Evolutionary conservation across 2,329 filamentous ascomycete genomes (phyloP), one percentile per base, ranked within the genome.

Genomic region (Purpureocillium lavendulum): DNA sequence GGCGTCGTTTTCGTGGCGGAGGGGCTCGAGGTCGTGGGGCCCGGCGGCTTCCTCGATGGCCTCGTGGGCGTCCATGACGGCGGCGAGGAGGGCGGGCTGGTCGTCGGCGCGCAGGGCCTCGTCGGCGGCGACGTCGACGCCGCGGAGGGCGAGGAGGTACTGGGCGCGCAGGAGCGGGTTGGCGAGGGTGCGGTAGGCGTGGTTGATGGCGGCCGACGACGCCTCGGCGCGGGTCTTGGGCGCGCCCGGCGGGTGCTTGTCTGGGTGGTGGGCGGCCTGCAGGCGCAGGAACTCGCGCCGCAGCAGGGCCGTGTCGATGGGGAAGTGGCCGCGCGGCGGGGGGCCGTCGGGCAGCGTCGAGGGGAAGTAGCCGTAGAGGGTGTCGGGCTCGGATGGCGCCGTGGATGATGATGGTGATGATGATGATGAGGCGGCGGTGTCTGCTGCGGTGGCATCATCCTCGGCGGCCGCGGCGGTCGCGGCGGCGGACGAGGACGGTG

Each of bases 361-460:
- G 2, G 89, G 88, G 70, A 98, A 98, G 64, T 97, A 78, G 40
- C 82, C 77, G 73, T 96, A 97, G 71, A 90, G 78, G 40, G 82
- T 87, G 24, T 41, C 39, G 13, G 53, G 46, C 11, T 16, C 4
- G 1, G 33, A 11, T 3, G 16, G 30, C 12, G 33, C 3, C 2
- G 26, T 12, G 4, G 43, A 7, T n/a, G 15, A 17, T 11, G 35
- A 13, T 44, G 48, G 48, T 36, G 35, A 46, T 39, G 40, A 29
- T 24, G 32, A 13, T 24, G 33, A 30, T 10, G 33, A 26, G 31
- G 8, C 26, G 26, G 26, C 8, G 26, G n/a, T n/a, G n/a, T n/a
- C 26, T 29, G 26, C 26, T 12, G 26, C 12, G n/a, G 15, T 2
- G 3, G 40, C n/a, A n/a, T n/a, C n/a, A n/a, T n/a, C n/a, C n/a